Conservation (phyloP, 306 rosid species). For the Trifolium dubium region DNA sequence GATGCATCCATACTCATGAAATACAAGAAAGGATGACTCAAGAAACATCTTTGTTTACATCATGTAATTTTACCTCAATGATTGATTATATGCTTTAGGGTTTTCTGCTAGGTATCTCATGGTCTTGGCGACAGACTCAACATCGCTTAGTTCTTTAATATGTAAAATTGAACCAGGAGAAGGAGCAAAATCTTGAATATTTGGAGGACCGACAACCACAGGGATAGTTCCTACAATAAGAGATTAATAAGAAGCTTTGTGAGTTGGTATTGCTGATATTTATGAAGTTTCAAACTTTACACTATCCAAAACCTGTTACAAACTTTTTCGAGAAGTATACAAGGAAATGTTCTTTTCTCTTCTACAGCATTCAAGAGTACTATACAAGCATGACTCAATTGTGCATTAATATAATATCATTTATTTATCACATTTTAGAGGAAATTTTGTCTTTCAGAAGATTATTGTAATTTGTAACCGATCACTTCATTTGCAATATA, state of each 20-base stretch:
- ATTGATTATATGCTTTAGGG: conserved; percentile 80
- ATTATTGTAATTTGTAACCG: background rate
- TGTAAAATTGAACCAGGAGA: conserved; percentile 71
- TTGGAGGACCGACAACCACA: conserved; percentile 94
- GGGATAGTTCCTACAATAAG: conserved; percentile 73
- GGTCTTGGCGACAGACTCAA: conserved; percentile 66
- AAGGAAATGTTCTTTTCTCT: background rate
- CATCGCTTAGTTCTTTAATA: conserved; percentile 73
- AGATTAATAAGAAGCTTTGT: conserved; percentile 34
- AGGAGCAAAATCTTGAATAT: conserved; percentile 90
- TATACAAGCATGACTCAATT: too few species aligned
- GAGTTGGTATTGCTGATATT: conserved; percentile 16
- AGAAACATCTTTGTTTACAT: conserved; percentile 13
- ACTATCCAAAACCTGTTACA: background rate
- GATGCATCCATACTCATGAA: conserved; percentile 34
- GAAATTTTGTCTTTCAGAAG: background rate
- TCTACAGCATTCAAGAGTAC: too few species aligned
- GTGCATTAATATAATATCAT: too few species aligned
- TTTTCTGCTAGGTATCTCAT: conserved; percentile 79
- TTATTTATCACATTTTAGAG: background rate
- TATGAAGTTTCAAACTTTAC: background rate
- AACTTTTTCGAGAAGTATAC: background rate
- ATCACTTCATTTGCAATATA: background rate
- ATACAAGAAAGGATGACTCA: background rate
- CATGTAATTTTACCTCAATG: conserved; percentile 64